Base-by-base conservation (phyloP, 495 filamentous ascomycete species). In the Xylaria grammica region DNA sequence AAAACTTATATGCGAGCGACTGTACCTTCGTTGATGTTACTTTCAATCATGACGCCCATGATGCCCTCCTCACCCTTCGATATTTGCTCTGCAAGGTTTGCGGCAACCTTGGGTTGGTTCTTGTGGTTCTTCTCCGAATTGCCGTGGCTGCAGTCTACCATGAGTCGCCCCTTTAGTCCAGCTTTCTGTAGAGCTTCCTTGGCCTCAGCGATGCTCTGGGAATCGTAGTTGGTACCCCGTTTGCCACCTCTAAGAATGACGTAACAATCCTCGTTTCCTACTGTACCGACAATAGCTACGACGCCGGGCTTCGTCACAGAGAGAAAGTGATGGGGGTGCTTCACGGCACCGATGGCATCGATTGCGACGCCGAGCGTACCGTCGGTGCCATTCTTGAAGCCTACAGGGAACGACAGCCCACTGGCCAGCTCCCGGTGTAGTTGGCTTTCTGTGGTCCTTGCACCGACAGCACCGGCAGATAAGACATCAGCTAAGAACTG, bases 381-480 rank as follows among this genome's bases (percentile, higher is more conserved):
- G 75, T 99, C 96, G 29, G 96, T 99, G 61, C 96, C 96, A 76
- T 99, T 99, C 85, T 99, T 99, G 88, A 99, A 99, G 45, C 96
- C 96, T 13, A 99, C 92, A 2, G 96, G 95, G 87, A 98, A 99
- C 56, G 90, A 93, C 22, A 98, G 79, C 68, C 96, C 96, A 42
- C 91, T 96, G 1, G 96, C 94, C 67, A 99, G 77, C 74, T 99
- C 96, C 46, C 96, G 87, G 77, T 99, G 96, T 60, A 99, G 82
- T 78, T 99, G 96, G 42, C 87, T 91, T 76, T 99, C 96, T 0
- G 96, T 98, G 13, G 96, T 99, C 57, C 96, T 86, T 10, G 96
- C 96, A 48, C 96, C 96, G 62, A 99, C 89, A 15, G 96, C 96
- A 40, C 96, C 96, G 36, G 97, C 87, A 45, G 90, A 94, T 63